These are phyloP conservation scores for Yamadazyma songkhlaensis DNA, from an alignment of 1,139 yeast species.

Conservation along the genomic window DNA sequence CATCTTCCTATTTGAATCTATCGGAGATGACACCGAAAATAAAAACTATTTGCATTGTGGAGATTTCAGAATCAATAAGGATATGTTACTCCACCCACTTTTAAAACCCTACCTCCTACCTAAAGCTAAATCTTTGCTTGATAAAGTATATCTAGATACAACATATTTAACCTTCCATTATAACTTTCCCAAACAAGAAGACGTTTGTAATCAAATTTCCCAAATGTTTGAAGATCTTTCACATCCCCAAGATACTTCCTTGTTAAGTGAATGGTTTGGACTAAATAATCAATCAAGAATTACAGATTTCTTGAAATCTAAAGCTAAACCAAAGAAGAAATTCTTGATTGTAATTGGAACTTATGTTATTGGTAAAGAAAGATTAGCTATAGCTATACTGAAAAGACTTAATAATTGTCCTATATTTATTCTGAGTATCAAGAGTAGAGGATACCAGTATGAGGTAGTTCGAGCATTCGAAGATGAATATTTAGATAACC, in stretches of 20 bases:
- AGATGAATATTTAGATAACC: constrained; percentile 30
- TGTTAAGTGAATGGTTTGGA: constrained; percentile 40
- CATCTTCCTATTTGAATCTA: constrained; percentile 67
- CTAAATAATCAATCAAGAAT: constrained; percentile 36
- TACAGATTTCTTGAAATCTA: constrained; percentile 34
- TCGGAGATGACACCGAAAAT: constrained; percentile 20
- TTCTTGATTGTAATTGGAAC: constrained; percentile 79
- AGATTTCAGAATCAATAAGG: constrained; percentile 71
- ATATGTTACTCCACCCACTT: constrained; percentile 37
- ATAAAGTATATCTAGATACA: constrained; percentile 77
- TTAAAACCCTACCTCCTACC: constrained; percentile 28
- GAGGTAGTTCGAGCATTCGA: constrained; percentile 36
- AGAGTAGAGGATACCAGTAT: constrained; percentile 47
- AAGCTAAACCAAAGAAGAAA: constrained; percentile 22
- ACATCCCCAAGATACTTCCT: constrained; percentile 19
- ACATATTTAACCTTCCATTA: constrained; percentile 78
- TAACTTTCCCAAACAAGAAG: constrained; percentile 73
- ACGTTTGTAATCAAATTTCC: constrained; percentile 60
- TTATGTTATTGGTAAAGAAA: constrained; percentile 89
- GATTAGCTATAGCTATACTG: constrained; percentile 71
- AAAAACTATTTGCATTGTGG: constrained; percentile 75
- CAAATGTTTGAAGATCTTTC: constrained; percentile 45
- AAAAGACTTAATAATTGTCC: constrained; percentile 45
- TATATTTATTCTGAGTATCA: constrained; percentile 49
- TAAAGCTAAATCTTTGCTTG: constrained; percentile 18